Base-by-base conservation (phyloP, 2,329 filamentous ascomycete species). In the Byssochlamys sp. region DNA sequence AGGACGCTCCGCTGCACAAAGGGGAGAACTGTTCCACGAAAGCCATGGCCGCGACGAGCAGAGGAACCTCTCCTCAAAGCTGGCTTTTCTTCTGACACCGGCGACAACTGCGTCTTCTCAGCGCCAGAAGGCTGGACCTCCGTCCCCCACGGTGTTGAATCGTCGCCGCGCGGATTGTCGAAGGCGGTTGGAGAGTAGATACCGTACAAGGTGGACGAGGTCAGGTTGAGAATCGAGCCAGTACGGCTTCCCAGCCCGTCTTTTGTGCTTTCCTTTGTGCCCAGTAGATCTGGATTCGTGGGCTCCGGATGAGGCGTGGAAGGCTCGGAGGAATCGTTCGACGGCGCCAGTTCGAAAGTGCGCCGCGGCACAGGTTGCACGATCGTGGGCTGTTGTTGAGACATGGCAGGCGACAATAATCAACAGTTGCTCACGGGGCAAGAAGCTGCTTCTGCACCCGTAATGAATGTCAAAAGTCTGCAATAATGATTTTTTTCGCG, bases 151-250 rank as follows among this genome's bases (percentile, higher is more conserved):
- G 90, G 90, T 10, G 87, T 91, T 57, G 80, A 73, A 60, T 86
- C 84, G 62, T 84, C 83, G 59, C 66, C 83, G 59, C 66, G 78
- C 72, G 63, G 81, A 74, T 61, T 73, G 51, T 81, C 77, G 58
- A 82, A 81, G 31, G 81, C 80, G 0, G 83, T 83, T 5, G 84
- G 85, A 10, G 85, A 86, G 77, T 95, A 99, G 67, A 99, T 99
- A 56, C 94, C 92, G 64, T 88, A 89, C 4, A 99, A 82, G 0
- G 94, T 96, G 1, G 90, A 91, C 9, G 89, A 87, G 3, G 90
- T 96, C 59, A 99, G 81, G 70, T 96, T 95, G 68, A 91, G 78
- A 58, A 90, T 83, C 9, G 90, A 96, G 62, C 87, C 84, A 26
- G 86, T 88, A 58, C 89, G 84, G 68, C 82, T 86, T 62, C 84